Conservation (phyloP, 257 asterid genomes). For the Solanum ossicruentum region DNA sequence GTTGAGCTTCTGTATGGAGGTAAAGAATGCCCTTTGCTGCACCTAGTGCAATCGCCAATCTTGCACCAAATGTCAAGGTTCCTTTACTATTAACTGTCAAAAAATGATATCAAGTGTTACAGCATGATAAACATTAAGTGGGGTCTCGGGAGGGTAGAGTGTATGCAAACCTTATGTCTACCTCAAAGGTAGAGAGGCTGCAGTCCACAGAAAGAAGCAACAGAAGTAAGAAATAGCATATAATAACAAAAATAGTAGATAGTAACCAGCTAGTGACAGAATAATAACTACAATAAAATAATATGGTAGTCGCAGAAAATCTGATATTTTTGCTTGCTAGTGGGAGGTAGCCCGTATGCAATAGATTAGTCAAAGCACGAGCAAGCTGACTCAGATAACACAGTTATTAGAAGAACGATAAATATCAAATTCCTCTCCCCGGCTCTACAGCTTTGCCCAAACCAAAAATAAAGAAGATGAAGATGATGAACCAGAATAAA, state of each 20-base stretch:
- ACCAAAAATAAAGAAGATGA: not conserved
- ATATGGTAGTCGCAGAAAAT: not conserved
- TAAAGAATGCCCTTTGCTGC: constrained; percentile 77
- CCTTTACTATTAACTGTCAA: constrained; percentile 34
- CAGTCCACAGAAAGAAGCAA: not conserved
- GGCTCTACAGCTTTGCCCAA: not conserved
- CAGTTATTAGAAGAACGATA: not conserved
- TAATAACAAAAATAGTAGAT: not conserved
- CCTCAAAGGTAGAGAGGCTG: not conserved
- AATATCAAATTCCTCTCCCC: not conserved
- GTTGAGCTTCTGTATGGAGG: constrained; percentile 91
- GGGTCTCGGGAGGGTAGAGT: not conserved
- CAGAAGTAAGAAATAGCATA: not conserved
- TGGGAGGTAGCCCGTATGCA: not conserved
- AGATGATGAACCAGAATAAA: not conserved
- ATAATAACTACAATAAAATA: not conserved
- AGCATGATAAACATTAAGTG: not conserved
- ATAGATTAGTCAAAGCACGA: not conserved
- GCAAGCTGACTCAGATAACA: not conserved
- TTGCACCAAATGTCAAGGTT: constrained; percentile 39
- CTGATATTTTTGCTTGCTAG: not conserved
- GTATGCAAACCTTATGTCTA: not conserved
- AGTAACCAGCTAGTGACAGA: not conserved
- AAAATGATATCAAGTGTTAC: not conserved
- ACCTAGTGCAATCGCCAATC: constrained; percentile 56